Evolutionary conservation across 2,329 filamentous ascomycete genomes (phyloP).

Genomic region (Trichoderma hamatum): DNA sequence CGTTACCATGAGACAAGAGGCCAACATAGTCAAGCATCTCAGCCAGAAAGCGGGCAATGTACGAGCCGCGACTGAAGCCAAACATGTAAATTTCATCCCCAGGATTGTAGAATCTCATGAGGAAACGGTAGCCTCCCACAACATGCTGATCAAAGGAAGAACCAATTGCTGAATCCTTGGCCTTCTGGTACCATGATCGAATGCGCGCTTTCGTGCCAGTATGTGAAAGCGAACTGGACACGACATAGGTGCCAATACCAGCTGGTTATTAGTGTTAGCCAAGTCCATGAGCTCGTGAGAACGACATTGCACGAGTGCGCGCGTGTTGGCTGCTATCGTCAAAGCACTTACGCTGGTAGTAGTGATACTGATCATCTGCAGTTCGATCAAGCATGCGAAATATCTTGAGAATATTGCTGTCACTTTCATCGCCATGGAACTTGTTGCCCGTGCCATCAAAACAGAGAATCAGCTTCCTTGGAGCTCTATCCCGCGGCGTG

Average conservation of each 20-base stretch:
- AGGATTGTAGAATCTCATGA: constrained; percentile 72
- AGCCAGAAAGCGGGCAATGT: constrained; percentile 74
- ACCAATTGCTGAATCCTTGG: constrained; percentile 78
- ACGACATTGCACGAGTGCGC: background rate
- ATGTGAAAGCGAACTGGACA: constrained; percentile 61
- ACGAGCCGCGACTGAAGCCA: constrained; percentile 73
- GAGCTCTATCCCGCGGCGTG: constrained; percentile 29
- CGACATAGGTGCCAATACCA: constrained; percentile 74
- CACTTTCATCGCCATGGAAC: constrained; percentile 64
- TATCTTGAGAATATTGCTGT: constrained; percentile 70
- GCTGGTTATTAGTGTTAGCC: constrained; percentile 42
- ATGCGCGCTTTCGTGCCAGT: constrained; percentile 60
- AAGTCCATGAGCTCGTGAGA: constrained; percentile 44
- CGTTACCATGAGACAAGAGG: constrained; percentile 77
- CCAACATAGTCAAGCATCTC: constrained; percentile 87
- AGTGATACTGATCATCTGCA: constrained; percentile 63
- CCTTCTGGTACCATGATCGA: constrained; percentile 69
- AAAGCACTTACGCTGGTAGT: constrained; percentile 59
- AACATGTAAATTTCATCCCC: constrained; percentile 72
- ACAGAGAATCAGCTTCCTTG: constrained; percentile 59
- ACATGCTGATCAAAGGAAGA: constrained; percentile 82
- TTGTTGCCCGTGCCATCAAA: constrained; percentile 68
- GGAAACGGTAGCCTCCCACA: constrained; percentile 78
- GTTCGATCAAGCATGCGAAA: constrained; percentile 70
- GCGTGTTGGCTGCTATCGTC: background rate